Conservation (phyloP, 2,329 filamentous ascomycete species). For the Pyrenochaeta sp. region DNA sequence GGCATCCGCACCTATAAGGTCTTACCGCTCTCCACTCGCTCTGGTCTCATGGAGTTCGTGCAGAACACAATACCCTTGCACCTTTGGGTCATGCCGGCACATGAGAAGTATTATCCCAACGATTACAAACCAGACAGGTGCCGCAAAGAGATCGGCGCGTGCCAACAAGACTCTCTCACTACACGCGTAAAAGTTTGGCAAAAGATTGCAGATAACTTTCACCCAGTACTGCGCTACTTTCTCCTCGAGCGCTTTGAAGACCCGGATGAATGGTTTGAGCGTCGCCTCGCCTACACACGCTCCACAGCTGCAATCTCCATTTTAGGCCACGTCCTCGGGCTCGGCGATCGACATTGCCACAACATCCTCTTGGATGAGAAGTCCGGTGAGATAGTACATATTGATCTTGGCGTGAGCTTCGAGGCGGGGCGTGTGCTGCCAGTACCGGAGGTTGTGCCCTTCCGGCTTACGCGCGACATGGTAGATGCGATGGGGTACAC, state of each 20-base stretch:
- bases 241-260: slow-evolving; percentile 95
- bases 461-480: slow-evolving; percentile 91
- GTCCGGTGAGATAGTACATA: slow-evolving; percentile 94
- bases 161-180: slow-evolving; percentile 74
- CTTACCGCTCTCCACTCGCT: slow-evolving; percentile 81
- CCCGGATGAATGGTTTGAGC: slow-evolving; percentile 94
- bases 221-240: slow-evolving; percentile 95
- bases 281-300: slow-evolving; percentile 87
- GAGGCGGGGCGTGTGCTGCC: slow-evolving; percentile 95
- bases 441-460: slow-evolving; percentile 94
- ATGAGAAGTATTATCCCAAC: slow-evolving; percentile 83
- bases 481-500: slow-evolving; percentile 97
- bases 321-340: slow-evolving; percentile 87
- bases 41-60: slow-evolving; percentile 97
- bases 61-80: slow-evolving; percentile 91
- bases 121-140: slow-evolving; percentile 81
- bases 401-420: slow-evolving; percentile 96
- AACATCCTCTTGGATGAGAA: slow-evolving; percentile 93
- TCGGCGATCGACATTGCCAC: slow-evolving; percentile 94
- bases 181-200: slow-evolving; percentile 78
- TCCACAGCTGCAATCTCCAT: slow-evolving; percentile 96
- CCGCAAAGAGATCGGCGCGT: slow-evolving; percentile 79
- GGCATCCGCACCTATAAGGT: slow-evolving; percentile 98
- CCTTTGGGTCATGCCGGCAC: slow-evolving; percentile 90
- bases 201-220: slow-evolving; percentile 80